Base-by-base conservation (phyloP, 495 filamentous ascomycete species). In the Podospora sp. region DNA sequence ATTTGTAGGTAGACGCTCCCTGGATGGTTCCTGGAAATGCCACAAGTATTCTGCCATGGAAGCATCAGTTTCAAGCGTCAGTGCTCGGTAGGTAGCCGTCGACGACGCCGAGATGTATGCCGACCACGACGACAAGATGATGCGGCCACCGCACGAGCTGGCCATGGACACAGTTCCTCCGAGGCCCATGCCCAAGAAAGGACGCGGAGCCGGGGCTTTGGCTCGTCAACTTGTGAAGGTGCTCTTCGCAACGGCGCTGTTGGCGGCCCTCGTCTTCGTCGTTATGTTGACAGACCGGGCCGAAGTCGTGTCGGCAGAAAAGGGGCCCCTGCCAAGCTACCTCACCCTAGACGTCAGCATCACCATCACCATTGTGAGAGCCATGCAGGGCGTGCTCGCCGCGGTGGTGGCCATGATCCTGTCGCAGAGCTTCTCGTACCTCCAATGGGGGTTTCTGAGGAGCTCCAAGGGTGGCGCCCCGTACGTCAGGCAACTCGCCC, bases 361-460 rank as follows among this genome's bases (percentile, higher is more conserved):
- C 6, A 59, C 56, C 11, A 9, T 59, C 27, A 59, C 56, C 56
- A 12, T 59, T 5, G 56, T 59, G 9, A 59, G 56, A 7, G 56
- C 56, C 3, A 27, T 59, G 16, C 56, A 59, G 56, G 56, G 56
- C 26, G 6, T 59, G 3, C 26, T 59, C 21, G 26, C 56, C 6
- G n/a, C 25, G 3, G 22, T 33, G 24, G 22, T 59, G 22, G n/a
- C 24, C 8, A 26, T 59, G 24, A 22, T 22, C 27, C 6, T 59
- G 56, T 27, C 56, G 9, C 22, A 27, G 8, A 59, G 24, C 18
- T 35, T 59, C n/a, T 9, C 22, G 26, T 59, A 27, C 26, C 56
- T 59, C 25, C 56, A 59, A 26, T 59, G 56, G 56, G 56, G 56
- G 5, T 59, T 59, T 33, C 24, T 59, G 5, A 25, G 26, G 18